A percentile compares a stretch with the other conserved stretches of the same genome.
phyloP scores from a whole-genome alignment of 352 stramenopile genomes.

The Phytophthora sp. region DNA sequence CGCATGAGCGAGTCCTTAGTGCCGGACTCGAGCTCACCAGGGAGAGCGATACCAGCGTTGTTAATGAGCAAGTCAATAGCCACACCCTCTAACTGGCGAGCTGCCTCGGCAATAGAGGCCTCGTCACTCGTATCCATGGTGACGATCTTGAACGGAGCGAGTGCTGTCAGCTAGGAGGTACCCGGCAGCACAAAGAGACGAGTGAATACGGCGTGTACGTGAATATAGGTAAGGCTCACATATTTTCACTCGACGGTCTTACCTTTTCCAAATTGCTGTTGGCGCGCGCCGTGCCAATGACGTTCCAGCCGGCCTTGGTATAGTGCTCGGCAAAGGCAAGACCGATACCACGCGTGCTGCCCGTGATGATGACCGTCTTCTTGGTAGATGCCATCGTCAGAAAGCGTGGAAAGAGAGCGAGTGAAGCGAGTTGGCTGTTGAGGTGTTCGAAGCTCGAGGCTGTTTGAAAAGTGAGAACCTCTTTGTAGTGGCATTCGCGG shows the following conservation, averaged over 20 bases:
- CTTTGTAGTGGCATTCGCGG: too few relatives aligned
- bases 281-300: conserved; percentile 10
- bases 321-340: conserved; percentile 40
- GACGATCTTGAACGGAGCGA: conserved; percentile 43
- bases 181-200: neutral
- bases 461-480: conserved; percentile 19
- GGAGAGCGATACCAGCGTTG: conserved; percentile 52
- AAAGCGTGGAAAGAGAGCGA: too few relatives aligned
- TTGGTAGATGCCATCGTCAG: conserved; percentile 8
- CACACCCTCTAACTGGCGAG: conserved; percentile 41
- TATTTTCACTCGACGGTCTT: neutral
- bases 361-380: conserved; percentile 16
- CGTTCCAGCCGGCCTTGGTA: conserved; percentile 16
- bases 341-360: conserved; percentile 36
- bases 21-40: conserved; percentile 22
- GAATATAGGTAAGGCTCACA: too few relatives aligned
- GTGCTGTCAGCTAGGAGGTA: conserved; percentile 11
- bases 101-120: conserved; percentile 32
- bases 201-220: too few relatives aligned
- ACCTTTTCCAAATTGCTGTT: conserved; percentile 14
- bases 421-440: neutral
- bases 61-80: conserved; percentile 63
- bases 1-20: conserved; percentile 48
- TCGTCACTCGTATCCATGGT: conserved; percentile 49
- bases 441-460: neutral